Percentiles rank a stretch among this genome's conserved stretches.
Evolutionary conservation across 1,139 yeast species (phyloP).

Genomic region (Candida neerlandica): DNA sequence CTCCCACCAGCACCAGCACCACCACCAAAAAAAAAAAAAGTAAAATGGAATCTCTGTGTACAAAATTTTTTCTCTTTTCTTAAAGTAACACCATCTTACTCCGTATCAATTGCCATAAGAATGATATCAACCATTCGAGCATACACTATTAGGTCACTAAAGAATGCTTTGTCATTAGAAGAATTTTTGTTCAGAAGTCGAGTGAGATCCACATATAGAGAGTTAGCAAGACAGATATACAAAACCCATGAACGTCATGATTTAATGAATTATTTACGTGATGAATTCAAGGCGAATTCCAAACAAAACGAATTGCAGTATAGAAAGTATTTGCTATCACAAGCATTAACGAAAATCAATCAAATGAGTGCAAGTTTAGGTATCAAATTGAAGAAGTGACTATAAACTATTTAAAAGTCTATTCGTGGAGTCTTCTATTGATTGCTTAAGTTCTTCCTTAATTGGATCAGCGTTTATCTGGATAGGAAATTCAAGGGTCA

Average conservation of each 20-base stretch:
- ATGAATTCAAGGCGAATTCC: slow-evolving; percentile 35
- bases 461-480: slow-evolving; percentile 14
- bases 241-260: slow-evolving; percentile 41
- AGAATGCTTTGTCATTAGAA: slow-evolving; percentile 33
- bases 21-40: too few relatives aligned
- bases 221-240: slow-evolving; percentile 35
- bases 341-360: slow-evolving; percentile 33
- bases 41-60: too few relatives aligned
- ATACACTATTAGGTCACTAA: slow-evolving; percentile 1
- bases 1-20: too few relatives aligned
- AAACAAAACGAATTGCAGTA: slow-evolving; percentile 35
- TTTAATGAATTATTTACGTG: slow-evolving; percentile 34
- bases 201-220: slow-evolving; percentile 36
- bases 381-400: slow-evolving; percentile 9
- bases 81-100: too few relatives aligned
- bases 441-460: slow-evolving; percentile 17
- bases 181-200: slow-evolving; percentile 45
- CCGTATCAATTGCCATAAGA: too few relatives aligned
- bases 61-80: too few relatives aligned
- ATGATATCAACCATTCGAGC: neutral
- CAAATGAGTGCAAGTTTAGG: slow-evolving; percentile 32
- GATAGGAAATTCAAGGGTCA: slow-evolving; percentile 15
- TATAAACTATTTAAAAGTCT: slow-evolving; percentile 16
- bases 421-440: slow-evolving; percentile 20
- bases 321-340: slow-evolving; percentile 40